Conservation (phyloP, 2,329 filamentous ascomycete species). For the Hypoxylon sp. region DNA sequence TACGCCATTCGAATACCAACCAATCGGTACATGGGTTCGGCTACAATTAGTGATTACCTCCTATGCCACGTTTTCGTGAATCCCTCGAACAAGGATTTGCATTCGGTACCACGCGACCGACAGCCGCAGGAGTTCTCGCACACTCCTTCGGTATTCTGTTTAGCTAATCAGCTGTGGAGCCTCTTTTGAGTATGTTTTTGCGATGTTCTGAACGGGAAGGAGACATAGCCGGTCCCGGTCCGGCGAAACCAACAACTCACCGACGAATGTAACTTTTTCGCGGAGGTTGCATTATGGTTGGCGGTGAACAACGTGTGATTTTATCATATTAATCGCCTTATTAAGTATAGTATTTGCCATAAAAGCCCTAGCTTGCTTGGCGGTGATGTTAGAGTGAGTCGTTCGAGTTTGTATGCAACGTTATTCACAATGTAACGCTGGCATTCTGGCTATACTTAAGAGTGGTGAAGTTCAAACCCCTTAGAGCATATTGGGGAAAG, state of each 20-base stretch:
- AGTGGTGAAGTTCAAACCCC: not conserved
- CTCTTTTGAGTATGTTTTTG: not conserved
- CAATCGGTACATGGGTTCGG: not conserved
- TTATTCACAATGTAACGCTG: constrained; percentile 3
- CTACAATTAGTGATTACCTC: not conserved
- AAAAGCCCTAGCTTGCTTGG: constrained; percentile 2
- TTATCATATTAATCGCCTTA: not conserved
- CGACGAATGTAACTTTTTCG: constrained; percentile 8
- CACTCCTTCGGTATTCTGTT: not conserved
- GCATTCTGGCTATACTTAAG: not conserved
- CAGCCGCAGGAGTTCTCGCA: not conserved
- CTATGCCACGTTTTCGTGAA: not conserved
- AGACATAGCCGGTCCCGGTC: constrained; percentile 8
- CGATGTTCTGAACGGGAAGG: constrained; percentile 24
- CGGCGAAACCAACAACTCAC: constrained; percentile 6
- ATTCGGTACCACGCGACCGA: not conserved
- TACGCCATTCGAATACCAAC: not conserved
- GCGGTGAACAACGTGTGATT: constrained; percentile 6
- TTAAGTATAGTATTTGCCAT: not conserved
- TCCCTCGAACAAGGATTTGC: not conserved
- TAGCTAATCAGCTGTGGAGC: constrained; percentile 2
- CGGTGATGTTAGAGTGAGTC: not conserved
- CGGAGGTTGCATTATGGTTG: constrained; percentile 1
- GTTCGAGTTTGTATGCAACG: constrained; percentile 2
- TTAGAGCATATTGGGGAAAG: not conserved